Evolutionary conservation across 352 stramenopile species (phyloP).

Genomic region (Phytophthora meadii): DNA sequence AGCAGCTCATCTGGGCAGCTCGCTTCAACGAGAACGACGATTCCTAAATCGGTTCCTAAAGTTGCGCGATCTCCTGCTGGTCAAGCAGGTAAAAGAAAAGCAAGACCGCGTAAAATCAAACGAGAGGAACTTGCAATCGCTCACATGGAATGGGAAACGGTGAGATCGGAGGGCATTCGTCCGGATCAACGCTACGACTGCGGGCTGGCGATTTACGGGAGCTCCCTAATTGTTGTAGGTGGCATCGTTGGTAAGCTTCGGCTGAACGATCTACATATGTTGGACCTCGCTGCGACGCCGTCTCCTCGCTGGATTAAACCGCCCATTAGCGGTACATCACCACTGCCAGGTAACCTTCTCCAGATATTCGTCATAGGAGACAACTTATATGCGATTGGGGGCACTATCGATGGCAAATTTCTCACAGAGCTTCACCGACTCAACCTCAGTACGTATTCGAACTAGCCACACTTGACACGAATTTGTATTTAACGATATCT

Average conservation of each 20-base stretch:
- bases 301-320: conserved; percentile 46
- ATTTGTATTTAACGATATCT: not conserved
- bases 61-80: conserved; percentile 6
- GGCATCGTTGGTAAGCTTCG: conserved; percentile 66
- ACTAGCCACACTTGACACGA: not conserved
- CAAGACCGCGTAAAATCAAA: conserved; percentile 43
- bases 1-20: conserved; percentile 5
- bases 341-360: conserved; percentile 50
- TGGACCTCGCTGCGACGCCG: conserved; percentile 42
- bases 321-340: conserved; percentile 40
- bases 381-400: conserved; percentile 60
- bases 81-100: conserved; percentile 39
- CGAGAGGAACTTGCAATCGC: conserved; percentile 36
- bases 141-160: conserved; percentile 43
- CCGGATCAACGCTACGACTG: conserved; percentile 62
- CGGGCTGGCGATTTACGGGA: conserved; percentile 51
- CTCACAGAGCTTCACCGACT: conserved; percentile 61
- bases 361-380: conserved; percentile 62
- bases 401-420: conserved; percentile 68
- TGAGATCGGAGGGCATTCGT: conserved; percentile 34
- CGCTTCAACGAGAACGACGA: conserved; percentile 4
- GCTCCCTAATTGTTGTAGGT: conserved; percentile 60
- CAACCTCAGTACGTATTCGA: conserved; percentile 52
- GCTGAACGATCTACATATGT: conserved; percentile 56
- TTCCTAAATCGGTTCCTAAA: conserved; percentile 11